These are phyloP conservation scores for Euphorbia schlechtendalii DNA, from an alignment of 441 rosid species.

Conservation along the genomic window DNA sequence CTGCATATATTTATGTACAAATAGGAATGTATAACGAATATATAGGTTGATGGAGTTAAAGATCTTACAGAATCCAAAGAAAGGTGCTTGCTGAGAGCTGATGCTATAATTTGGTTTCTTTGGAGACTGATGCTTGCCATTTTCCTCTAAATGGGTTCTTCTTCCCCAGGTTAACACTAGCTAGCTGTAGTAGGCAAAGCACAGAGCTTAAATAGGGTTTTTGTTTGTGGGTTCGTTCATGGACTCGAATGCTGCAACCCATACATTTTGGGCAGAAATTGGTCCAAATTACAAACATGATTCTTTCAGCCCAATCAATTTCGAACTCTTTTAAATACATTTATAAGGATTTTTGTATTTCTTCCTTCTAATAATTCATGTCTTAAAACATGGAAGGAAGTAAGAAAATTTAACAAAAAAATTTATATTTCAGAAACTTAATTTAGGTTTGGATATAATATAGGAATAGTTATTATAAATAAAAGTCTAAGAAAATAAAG, in stretches of 20 bases:
- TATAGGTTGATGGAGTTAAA: conserved; percentile 6
- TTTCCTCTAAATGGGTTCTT: neutral
- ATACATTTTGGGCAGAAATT: neutral
- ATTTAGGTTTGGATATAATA: too few species aligned
- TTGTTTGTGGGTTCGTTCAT: neutral
- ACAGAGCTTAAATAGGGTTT: conserved; percentile 11
- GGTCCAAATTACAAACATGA: neutral
- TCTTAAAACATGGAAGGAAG: too few species aligned
- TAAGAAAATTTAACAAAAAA: too few species aligned
- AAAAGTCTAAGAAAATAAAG: too few species aligned
- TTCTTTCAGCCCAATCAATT: neutral
- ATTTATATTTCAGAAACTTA: too few species aligned
- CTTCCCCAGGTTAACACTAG: neutral
- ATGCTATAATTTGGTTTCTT: conserved; percentile 40
- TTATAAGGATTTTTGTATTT: too few species aligned
- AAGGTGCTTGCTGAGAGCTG: conserved; percentile 54
- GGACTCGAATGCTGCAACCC: neutral
- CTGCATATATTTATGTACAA: neutral
- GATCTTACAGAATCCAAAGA: conserved; percentile 47
- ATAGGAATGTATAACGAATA: neutral
- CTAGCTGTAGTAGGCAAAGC: neutral
- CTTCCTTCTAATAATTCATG: too few species aligned
- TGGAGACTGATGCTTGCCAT: conserved; percentile 17
- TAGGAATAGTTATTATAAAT: too few species aligned
- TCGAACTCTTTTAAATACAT: too few species aligned